Conservation (phyloP, 2,329 filamentous ascomycete species). For the Ophiocordyceps robertsii region DNA sequence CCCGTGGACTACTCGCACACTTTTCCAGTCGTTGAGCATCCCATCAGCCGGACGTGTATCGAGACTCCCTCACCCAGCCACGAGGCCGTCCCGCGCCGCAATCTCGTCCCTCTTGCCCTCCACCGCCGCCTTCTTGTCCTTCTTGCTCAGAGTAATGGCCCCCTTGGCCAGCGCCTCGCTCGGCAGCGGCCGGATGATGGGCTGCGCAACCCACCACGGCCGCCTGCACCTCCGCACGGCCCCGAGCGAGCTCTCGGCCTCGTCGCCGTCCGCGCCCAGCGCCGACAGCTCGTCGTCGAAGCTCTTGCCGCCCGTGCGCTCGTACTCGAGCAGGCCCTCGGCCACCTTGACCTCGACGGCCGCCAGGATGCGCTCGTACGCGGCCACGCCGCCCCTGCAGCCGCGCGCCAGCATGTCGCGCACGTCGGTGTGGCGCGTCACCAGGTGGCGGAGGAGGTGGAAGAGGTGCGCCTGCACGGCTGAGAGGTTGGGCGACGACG, state of each 20-base stretch:
- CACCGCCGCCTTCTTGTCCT: slow-evolving; percentile 28
- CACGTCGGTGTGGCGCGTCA: slow-evolving; percentile 68
- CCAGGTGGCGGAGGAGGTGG: slow-evolving; percentile 72
- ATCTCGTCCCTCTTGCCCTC: slow-evolving; percentile 5
- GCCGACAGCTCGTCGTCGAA: slow-evolving; percentile 24
- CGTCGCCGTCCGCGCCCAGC: slow-evolving; percentile 16
- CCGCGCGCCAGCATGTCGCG: slow-evolving; percentile 68
- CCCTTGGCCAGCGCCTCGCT: slow-evolving; percentile 79
- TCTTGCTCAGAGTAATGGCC: slow-evolving; percentile 61
- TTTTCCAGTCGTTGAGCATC: too few relatives aligned
- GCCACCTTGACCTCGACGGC: slow-evolving; percentile 67
- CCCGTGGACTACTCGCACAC: too few relatives aligned
- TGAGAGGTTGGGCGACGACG: slow-evolving; percentile 49
- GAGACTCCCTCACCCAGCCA: slow-evolving; percentile 6
- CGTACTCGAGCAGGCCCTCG: slow-evolving; percentile 56
- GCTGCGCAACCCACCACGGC: slow-evolving; percentile 85
- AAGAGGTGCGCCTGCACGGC: slow-evolving; percentile 89
- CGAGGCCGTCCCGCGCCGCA: slow-evolving; percentile 5
- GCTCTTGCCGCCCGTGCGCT: slow-evolving; percentile 34
- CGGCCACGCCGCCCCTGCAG: slow-evolving; percentile 32
- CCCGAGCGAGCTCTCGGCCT: slow-evolving; percentile 46
- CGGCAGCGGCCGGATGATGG: slow-evolving; percentile 73
- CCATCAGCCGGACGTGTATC: too few relatives aligned
- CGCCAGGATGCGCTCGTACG: slow-evolving; percentile 62
- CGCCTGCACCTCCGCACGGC: slow-evolving; percentile 61